Evolutionary conservation across 2,329 filamentous ascomycete species (phyloP).

Genomic region (Phoma sp.): DNA sequence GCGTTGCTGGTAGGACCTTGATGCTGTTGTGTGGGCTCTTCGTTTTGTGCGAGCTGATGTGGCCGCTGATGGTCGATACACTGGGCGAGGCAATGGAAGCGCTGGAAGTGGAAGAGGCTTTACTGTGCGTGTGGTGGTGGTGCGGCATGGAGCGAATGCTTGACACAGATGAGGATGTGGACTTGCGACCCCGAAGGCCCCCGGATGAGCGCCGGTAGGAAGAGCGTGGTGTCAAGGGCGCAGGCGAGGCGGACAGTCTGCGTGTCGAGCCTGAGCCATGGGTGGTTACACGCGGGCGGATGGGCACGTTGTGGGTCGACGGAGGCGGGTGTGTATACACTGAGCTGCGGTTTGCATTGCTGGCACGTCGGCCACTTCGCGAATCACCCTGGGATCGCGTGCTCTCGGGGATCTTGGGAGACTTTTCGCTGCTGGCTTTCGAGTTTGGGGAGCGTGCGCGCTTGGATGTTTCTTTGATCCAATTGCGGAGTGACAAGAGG

Average conservation of each 20-base stretch:
- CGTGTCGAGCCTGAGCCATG: constrained; percentile 47
- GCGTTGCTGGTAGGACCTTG: constrained; percentile 93
- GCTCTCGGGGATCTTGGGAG: constrained; percentile 37
- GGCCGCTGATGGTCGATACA: constrained; percentile 59
- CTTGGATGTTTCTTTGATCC: constrained; percentile 68
- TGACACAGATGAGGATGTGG: constrained; percentile 92
- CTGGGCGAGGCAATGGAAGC: constrained; percentile 64
- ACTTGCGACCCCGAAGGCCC: constrained; percentile 88
- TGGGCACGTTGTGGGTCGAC: constrained; percentile 25
- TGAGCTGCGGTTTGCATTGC: constrained; percentile 44
- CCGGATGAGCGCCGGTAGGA: constrained; percentile 82
- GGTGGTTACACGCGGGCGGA: constrained; percentile 54
- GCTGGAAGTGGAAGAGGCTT: constrained; percentile 90
- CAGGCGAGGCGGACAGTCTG: constrained; percentile 82
- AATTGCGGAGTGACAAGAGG: constrained; percentile 71
- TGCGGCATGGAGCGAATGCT: constrained; percentile 80
- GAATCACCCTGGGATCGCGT: constrained; percentile 15
- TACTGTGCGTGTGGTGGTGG: constrained; percentile 88
- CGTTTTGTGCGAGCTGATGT: constrained; percentile 70
- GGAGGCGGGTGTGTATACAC: constrained; percentile 45
- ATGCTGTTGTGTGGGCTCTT: constrained; percentile 77
- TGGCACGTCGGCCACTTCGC: constrained; percentile 37
- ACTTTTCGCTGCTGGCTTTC: constrained; percentile 44
- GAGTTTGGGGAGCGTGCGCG: constrained; percentile 44
- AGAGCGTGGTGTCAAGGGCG: constrained; percentile 85